Evolutionary conservation across 345 rosid genomes (phyloP), one percentile per base, ranked within the genome.

Genomic region (Anacardium occidentale): DNA sequence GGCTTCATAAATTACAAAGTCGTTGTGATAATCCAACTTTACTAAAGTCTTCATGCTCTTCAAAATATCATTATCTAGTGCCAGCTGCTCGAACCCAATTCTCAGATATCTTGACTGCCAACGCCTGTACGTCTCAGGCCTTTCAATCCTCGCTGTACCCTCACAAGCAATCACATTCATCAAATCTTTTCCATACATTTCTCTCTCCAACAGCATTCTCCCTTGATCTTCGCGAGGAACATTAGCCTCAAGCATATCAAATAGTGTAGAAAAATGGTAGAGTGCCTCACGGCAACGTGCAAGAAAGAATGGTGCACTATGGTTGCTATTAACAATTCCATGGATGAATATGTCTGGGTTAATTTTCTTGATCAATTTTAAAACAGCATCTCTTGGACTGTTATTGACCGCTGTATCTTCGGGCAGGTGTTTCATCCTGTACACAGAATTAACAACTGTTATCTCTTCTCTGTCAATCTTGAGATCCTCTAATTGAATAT

Each of bases 161-260:
- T 93, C 98, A 56, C 91, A 90, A 0, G 96, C 96, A 25, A 90
- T 81, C 18, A 87, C 96, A 72, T 88, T 90, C 88, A 84, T 84
- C 1, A 83, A 86, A 20, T 93, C 98, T 15, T 86, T 81, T 21
- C 84, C 85, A 44, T 66, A 77, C 21, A 85, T 26, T 75, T 86
- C 98, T 55, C 68, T 85, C 85, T 93, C 98, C 40, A 76, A 87
- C 75, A 84, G 0, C 68, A 73, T 78, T 76, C 97, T 87, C 66
- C 83, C 81, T 7, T 80, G 72, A 9, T 89, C 84, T 21, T 93
- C 92, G 7, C 85, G 81, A 2, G 80, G 44, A 11, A 81, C 59
- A 22, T 69, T 87, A 17, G 77, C 82, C 56, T 90, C 93, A 42
- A 79, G 81, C 89, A 87, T 86, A 65, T 92, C 97, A 47, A 86